Percentiles rank a stretch among this genome's conserved stretches.
Evolutionary conservation across 2,329 filamentous ascomycete genomes (phyloP).

Genomic region (Nothopassalora personata): DNA sequence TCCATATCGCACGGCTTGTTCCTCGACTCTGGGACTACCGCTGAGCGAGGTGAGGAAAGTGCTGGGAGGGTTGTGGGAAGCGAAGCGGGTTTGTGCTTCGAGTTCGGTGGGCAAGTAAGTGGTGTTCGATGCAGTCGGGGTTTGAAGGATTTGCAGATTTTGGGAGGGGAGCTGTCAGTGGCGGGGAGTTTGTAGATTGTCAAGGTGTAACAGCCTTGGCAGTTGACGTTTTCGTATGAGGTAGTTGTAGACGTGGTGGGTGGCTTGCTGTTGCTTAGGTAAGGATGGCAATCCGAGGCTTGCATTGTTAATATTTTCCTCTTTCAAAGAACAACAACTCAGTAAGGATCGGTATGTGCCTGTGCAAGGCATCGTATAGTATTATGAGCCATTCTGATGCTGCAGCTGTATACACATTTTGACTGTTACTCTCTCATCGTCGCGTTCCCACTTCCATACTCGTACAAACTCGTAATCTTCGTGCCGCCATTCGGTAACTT

Average conservation of each 20-base stretch:
- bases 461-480: constrained; percentile 34
- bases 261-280: neutral
- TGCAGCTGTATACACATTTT: neutral
- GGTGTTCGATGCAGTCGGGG: neutral
- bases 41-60: constrained; percentile 4
- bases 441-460: constrained; percentile 2
- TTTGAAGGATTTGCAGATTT: constrained; percentile 3
- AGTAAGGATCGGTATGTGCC: neutral
- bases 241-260: neutral
- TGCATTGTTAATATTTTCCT: neutral
- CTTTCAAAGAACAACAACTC: neutral
- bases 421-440: neutral
- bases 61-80: constrained; percentile 1
- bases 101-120: constrained; percentile 1
- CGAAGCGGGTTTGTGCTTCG: constrained; percentile 10
- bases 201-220: neutral
- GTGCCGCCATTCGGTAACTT: constrained; percentile 39
- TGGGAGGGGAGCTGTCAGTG: neutral
- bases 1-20: too few species aligned
- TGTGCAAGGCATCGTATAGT: neutral
- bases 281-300: neutral
- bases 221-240: neutral
- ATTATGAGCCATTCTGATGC: neutral
- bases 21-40: too few species aligned
- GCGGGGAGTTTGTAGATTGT: neutral